A percentile compares a stretch with the other conserved stretches of the same genome.
These are phyloP conservation scores for Colletotrichum tamarilloi DNA, from an alignment of 2,329 filamentous ascomycete genomes.

Conservation along the genomic window DNA sequence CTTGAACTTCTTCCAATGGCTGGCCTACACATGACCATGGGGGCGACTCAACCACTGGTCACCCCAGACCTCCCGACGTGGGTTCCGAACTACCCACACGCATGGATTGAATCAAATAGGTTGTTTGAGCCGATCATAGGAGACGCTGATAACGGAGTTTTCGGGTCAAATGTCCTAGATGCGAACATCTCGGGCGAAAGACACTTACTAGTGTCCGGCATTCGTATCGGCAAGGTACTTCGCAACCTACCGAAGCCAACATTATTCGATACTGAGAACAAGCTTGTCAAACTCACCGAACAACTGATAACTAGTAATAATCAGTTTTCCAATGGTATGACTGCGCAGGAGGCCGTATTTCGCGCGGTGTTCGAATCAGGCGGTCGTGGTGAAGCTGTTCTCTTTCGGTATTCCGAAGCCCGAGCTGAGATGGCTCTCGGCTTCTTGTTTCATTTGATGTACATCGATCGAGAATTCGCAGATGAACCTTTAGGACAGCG, in stretches of 20 bases:
- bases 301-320: no score
- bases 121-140: neutral
- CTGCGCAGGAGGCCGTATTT: neutral
- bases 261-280: neutral
- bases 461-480: neutral
- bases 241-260: neutral
- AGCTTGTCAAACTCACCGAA: neutral
- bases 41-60: neutral
- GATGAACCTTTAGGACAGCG: neutral
- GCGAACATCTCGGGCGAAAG: neutral
- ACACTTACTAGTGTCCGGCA: neutral
- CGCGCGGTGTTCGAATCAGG: neutral
- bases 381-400: neutral
- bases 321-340: neutral
- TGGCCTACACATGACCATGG: neutral
- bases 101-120: neutral
- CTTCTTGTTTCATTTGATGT: neutral
- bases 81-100: neutral
- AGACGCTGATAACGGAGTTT: neutral
- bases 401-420: neutral
- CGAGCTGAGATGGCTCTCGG: neutral
- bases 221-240: neutral
- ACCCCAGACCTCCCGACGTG: neutral
- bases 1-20: neutral
- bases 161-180: neutral